Evolutionary conservation across 306 rosid species (phyloP).

Genomic region (Cicer yamashitae): DNA sequence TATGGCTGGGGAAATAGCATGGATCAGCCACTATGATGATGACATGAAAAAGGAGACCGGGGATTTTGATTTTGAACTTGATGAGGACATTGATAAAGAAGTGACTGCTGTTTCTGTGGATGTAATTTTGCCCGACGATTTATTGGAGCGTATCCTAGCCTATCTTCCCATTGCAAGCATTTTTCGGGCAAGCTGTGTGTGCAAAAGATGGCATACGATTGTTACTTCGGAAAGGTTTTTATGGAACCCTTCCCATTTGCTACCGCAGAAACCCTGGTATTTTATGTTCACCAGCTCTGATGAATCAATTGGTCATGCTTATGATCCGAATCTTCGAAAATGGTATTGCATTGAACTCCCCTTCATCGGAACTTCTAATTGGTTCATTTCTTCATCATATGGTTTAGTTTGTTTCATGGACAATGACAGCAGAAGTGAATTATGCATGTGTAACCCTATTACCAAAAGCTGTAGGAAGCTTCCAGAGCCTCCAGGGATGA

Average conservation of each 20-base stretch:
- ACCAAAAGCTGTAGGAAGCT: slow-evolving; percentile 65
- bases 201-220: slow-evolving; percentile 82
- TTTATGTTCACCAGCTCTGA: slow-evolving; percentile 87
- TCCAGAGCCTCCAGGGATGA: slow-evolving; percentile 70
- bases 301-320: slow-evolving; percentile 77
- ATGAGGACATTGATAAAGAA: slow-evolving; percentile 69
- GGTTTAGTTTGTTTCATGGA: slow-evolving; percentile 96
- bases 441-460: slow-evolving; percentile 84
- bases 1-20: slow-evolving; percentile 87
- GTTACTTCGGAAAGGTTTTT: slow-evolving; percentile 71
- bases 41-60: slow-evolving; percentile 51
- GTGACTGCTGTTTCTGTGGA: slow-evolving; percentile 61
- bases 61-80: slow-evolving; percentile 63
- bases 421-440: slow-evolving; percentile 66
- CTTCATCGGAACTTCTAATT: slow-evolving; percentile 61
- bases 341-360: slow-evolving; percentile 91
- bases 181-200: slow-evolving; percentile 79
- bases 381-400: slow-evolving; percentile 71
- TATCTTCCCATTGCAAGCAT: slow-evolving; percentile 90
- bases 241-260: slow-evolving; percentile 64
- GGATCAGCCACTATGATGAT: slow-evolving; percentile 68
- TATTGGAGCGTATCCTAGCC: slow-evolving; percentile 86
- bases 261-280: slow-evolving; percentile 91
- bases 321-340: slow-evolving; percentile 80
- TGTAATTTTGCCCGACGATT: slow-evolving; percentile 77